Evolutionary conservation across 352 stramenopile species (phyloP), one percentile per base, ranked within the genome.

Genomic region (Albugo candida): DNA sequence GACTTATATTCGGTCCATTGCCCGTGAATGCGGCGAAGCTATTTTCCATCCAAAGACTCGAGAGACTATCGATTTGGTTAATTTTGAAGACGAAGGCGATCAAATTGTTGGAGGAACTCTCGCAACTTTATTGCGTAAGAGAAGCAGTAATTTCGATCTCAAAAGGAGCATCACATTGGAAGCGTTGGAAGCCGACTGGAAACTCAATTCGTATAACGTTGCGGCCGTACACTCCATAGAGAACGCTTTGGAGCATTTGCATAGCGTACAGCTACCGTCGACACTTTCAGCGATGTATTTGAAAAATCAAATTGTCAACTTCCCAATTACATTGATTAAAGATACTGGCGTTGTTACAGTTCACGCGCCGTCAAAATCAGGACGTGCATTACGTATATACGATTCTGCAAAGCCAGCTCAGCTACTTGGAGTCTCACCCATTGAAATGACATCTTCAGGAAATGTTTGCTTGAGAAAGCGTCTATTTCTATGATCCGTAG

Each of bases 1-100:
- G 14, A 92, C 79, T 13, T 92, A 92, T 55, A 86, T 92, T 49
- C 74, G 79, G 14, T 89, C 76, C 4, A 92, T 92, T 48, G 79
- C 79, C 1, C 70, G 79, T 5, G 79, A 92, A 52, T 86, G 74
- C 36, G 79, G 79, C 8, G 76, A 92, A 47, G 61, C 59, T 14
- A 49, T 89, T 6, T 11, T 67, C 35, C 49, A 79, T 14, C 40
- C 36, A 0, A 42, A 58, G 8, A 17, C 53, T 14, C 40, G 31
- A 0, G 42, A 58, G 8, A 17, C 53, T 0, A 13, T 65, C 5
- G 52, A 67, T 45, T 16, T 42, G 8, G 46, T 8, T 43, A 8
- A 8, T 3, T 19, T 19, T 24, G 3, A 31, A 20, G 81, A 76
- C 43, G 13, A 37, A 41, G 51, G 24, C 42, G 65, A 57, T 5